phyloP scores from a whole-genome alignment of 2,329 filamentous ascomycete genomes.

The Esteya vermicola region DNA sequence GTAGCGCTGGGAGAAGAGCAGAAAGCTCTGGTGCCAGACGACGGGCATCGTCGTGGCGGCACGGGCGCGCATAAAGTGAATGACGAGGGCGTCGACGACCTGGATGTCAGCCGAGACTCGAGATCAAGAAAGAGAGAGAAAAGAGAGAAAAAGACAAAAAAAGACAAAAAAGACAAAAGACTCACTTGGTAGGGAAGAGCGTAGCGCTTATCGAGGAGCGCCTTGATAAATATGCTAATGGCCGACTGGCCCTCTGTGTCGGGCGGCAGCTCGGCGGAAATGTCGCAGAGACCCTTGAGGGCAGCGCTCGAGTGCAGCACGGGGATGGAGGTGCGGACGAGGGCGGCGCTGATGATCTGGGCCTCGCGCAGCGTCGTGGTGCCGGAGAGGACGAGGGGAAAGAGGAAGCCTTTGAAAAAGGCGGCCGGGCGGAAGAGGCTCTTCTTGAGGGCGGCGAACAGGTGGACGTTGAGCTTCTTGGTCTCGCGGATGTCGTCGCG shows the following conservation, averaged over 20 bases:
- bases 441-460: constrained; percentile 91
- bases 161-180: no score
- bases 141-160: no score
- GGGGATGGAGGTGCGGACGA: constrained; percentile 73
- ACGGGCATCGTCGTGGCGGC: constrained; percentile 48
- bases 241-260: constrained; percentile 77
- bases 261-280: constrained; percentile 79
- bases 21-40: constrained; percentile 87
- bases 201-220: constrained; percentile 91
- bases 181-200: constrained; percentile 78
- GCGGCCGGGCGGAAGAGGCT: constrained; percentile 84
- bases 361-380: constrained; percentile 90
- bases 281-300: constrained; percentile 82
- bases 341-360: constrained; percentile 75
- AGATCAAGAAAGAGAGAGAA: not conserved
- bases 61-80: constrained; percentile 59
- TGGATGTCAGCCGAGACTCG: constrained; percentile 26
- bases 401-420: constrained; percentile 90
- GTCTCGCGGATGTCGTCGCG: constrained; percentile 87
- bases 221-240: constrained; percentile 89
- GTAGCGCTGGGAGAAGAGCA: constrained; percentile 89
- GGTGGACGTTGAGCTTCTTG: constrained; percentile 87
- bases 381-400: constrained; percentile 71
- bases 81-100: constrained; percentile 86
- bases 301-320: constrained; percentile 88